Evolutionary conservation across 139 green algal genomes (phyloP), one percentile per base, ranked within the genome.

Genomic region (Chlamydomonas eustigma): DNA sequence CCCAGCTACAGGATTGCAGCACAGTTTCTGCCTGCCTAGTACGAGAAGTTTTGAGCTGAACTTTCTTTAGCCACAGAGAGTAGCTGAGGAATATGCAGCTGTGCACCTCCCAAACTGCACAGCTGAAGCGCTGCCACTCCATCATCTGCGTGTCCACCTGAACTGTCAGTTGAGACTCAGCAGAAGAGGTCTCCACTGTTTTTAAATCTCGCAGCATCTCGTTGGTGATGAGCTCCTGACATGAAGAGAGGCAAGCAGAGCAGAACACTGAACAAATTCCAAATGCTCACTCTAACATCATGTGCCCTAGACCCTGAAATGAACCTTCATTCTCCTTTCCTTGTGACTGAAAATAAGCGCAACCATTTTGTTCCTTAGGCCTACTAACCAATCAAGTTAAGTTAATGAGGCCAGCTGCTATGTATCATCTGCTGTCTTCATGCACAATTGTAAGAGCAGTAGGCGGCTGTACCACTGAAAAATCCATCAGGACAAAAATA

Each of bases 41-140:
- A n/a, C 76, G 51, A 30, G 70, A n/a, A 5, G 37, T 22, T 28
- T 32, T 5, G 52, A 81, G 31, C 0, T 39, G 37, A 22, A 81
- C 69, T 22, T 63, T 37, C 39, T 50, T 68, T 70, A 72, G 73
- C 24, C 70, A 64, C 31, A n/a, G 24, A 1, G 65, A 37, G 51
- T 77, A 81, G 44, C 44, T 12, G 69, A 89, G 77, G 72, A 92
- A 90, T 51, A 92, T 91, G 58, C 44, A 84, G 51, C 69, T 81
- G 68, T 92, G 88, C 70, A 92, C 86, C 77, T 86, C 76, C 32
- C 79, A 83, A 18, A 92, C 74, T 0, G 82, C 77, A 3, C 78
- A 65, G 22, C 71, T 69, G 64, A 84, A 88, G 32, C 76, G 76
- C 77, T 81, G 51, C 39, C 79, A 72, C 51, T 75, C 72, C 50